Conservation (phyloP, 2,329 filamentous ascomycete genomes). For the Aspergillus eucalypticola region DNA sequence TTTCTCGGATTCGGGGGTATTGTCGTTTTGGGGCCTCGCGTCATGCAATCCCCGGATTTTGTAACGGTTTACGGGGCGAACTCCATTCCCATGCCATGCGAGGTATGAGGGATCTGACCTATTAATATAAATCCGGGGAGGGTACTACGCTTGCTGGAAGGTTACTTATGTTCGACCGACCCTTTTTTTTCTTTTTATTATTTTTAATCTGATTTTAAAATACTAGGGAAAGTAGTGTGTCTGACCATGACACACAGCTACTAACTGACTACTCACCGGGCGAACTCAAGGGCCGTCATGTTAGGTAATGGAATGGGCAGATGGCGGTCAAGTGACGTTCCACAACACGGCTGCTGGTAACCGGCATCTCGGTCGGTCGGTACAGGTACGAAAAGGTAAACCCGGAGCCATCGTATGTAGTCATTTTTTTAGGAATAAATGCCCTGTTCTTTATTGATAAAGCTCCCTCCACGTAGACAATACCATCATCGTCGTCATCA, state of each 20-base stretch:
- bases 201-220: too few species aligned
- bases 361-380: conserved; percentile 20
- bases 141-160: neutral
- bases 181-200: neutral
- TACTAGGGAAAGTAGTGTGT: too few species aligned
- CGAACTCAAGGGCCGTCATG: conserved; percentile 2
- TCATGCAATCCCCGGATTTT: conserved; percentile 11
- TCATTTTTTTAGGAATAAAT: too few species aligned
- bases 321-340: conserved; percentile 23
- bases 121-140: neutral
- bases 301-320: conserved; percentile 22
- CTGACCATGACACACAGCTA: too few species aligned
- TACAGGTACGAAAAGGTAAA: neutral
- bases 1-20: conserved; percentile 1
- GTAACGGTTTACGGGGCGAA: conserved; percentile 8
- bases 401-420: too few species aligned
- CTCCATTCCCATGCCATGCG: neutral
- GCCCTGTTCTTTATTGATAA: too few species aligned
- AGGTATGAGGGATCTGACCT: neutral
- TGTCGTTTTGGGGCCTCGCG: conserved; percentile 7
- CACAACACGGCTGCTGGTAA: conserved; percentile 25
- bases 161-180: neutral
- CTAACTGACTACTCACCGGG: neutral
- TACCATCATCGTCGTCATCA: too few species aligned
- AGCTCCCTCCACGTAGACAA: too few species aligned